Evolutionary conservation across 306 rosid species (phyloP).

Genomic region (Casuarina glauca): DNA sequence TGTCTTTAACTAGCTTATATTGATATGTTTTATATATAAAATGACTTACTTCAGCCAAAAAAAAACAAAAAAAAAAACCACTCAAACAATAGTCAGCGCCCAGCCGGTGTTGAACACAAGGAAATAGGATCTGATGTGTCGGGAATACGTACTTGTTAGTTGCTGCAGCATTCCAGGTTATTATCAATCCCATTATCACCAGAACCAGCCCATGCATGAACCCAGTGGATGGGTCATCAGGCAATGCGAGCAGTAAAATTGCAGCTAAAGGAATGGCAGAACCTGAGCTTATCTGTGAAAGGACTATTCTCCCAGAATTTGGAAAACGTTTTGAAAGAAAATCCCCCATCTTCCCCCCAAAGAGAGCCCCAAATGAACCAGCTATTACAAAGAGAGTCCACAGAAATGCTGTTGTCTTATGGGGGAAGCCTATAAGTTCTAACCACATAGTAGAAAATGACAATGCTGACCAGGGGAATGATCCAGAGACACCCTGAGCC

Average conservation of each 20-base stretch:
- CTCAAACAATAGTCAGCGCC: neutral
- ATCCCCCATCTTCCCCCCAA: conserved; percentile 88
- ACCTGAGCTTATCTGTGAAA: conserved; percentile 80
- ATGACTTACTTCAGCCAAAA: too few species aligned
- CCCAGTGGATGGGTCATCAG: conserved; percentile 62
- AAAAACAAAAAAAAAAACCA: too few species aligned
- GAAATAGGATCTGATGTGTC: neutral
- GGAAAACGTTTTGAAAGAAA: conserved; percentile 56
- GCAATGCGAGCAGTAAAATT: conserved; percentile 59
- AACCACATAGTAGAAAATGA: conserved; percentile 83
- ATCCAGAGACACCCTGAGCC: conserved; percentile 90
- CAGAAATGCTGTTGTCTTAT: conserved; percentile 59
- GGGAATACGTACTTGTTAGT: conserved; percentile 66
- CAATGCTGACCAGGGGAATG: conserved; percentile 84
- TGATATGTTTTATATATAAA: too few species aligned
- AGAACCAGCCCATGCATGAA: conserved; percentile 65
- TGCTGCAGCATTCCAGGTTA: conserved; percentile 71
- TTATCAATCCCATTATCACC: conserved; percentile 65
- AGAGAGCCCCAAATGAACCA: conserved; percentile 68
- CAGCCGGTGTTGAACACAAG: neutral
- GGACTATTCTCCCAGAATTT: conserved; percentile 64
- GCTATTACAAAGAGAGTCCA: conserved; percentile 61
- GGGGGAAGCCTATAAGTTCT: conserved; percentile 85
- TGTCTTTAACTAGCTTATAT: too few species aligned
- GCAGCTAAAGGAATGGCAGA: conserved; percentile 76